These are phyloP conservation scores for Syncephalastrum sp. DNA, from an alignment of 371 early-diverging fungal species.

Conservation along the genomic window DNA sequence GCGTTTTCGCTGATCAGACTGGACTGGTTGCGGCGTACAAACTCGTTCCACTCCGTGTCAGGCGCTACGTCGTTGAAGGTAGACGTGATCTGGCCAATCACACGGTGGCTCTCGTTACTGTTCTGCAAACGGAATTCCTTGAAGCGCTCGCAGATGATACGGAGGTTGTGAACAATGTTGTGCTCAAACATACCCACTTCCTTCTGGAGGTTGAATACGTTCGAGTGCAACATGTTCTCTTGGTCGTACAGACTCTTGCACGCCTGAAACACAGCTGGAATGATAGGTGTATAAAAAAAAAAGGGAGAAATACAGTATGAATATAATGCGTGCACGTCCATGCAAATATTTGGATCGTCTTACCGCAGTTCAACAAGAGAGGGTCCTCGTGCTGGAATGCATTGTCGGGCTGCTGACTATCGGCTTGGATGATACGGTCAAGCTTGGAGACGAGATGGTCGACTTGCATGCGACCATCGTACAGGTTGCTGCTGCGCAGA, in stretches of 20 bases:
- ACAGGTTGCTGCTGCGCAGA: conserved; percentile 29
- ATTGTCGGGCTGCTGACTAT: conserved; percentile 22
- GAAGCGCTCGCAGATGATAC: conserved; percentile 24
- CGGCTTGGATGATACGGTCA: conserved; percentile 25
- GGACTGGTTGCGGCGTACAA: conserved; percentile 32
- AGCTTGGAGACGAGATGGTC: conserved; percentile 26
- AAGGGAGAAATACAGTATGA: background rate
- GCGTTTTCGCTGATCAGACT: conserved; percentile 37
- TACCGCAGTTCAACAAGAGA: conserved; percentile 33
- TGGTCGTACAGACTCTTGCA: conserved; percentile 29
- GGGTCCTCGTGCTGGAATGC: conserved; percentile 35
- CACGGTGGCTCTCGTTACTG: conserved; percentile 28
- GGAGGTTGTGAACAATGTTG: conserved; percentile 33
- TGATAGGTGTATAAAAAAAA: background rate
- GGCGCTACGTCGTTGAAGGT: conserved; percentile 26
- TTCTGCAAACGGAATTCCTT: conserved; percentile 33
- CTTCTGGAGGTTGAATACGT: conserved; percentile 38
- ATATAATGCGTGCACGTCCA: too few species aligned
- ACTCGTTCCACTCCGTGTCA: conserved; percentile 45
- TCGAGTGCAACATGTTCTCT: conserved; percentile 46
- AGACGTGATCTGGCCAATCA: conserved; percentile 22
- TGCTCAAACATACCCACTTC: conserved; percentile 42
- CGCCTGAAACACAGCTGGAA: conserved; percentile 26
- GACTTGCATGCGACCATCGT: conserved; percentile 30
- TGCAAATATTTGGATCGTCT: background rate